Evolutionary conservation across 352 stramenopile genomes (phyloP).

Genomic region (Phytophthora brassicae): DNA sequence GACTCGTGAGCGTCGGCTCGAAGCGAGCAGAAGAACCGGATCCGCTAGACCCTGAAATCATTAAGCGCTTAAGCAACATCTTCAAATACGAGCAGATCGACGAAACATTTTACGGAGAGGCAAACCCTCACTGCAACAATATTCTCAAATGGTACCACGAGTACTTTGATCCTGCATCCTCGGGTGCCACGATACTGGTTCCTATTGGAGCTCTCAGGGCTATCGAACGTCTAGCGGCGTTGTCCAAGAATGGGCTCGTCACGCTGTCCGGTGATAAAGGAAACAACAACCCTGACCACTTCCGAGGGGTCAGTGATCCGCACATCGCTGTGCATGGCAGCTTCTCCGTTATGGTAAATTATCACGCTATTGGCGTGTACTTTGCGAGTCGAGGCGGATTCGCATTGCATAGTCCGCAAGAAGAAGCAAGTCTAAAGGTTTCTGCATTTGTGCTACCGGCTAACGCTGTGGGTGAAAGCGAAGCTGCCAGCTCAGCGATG

Average conservation of each 20-base stretch:
- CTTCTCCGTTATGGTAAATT: constrained; percentile 97
- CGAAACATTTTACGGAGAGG: constrained; percentile 80
- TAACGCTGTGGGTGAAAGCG: constrained; percentile 14
- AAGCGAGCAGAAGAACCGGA: constrained; percentile 69
- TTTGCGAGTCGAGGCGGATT: constrained; percentile 91
- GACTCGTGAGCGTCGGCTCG: constrained; percentile 88
- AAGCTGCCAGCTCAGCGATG: constrained; percentile 26
- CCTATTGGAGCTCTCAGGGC: constrained; percentile 89
- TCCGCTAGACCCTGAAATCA: constrained; percentile 92
- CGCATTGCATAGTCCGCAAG: constrained; percentile 90
- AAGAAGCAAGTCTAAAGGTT: constrained; percentile 93
- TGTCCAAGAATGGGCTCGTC: constrained; percentile 62
- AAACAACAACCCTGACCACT: constrained; percentile 93
- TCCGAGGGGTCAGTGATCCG: constrained; percentile 89
- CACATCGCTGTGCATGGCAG: constrained; percentile 95
- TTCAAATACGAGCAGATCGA: constrained; percentile 88
- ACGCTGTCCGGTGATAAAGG: constrained; percentile 94
- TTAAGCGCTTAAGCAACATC: constrained; percentile 89
- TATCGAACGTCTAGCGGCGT: constrained; percentile 66
- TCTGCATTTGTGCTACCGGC: constrained; percentile 81
- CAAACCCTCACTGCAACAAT: constrained; percentile 77
- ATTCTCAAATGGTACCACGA: constrained; percentile 92
- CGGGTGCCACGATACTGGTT: constrained; percentile 85
- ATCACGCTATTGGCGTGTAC: constrained; percentile 92
- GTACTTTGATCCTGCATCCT: constrained; percentile 65